These are phyloP conservation scores for Phialemoniopsis sp. DNA, from an alignment of 2,329 filamentous ascomycete species.

Conservation along the genomic window DNA sequence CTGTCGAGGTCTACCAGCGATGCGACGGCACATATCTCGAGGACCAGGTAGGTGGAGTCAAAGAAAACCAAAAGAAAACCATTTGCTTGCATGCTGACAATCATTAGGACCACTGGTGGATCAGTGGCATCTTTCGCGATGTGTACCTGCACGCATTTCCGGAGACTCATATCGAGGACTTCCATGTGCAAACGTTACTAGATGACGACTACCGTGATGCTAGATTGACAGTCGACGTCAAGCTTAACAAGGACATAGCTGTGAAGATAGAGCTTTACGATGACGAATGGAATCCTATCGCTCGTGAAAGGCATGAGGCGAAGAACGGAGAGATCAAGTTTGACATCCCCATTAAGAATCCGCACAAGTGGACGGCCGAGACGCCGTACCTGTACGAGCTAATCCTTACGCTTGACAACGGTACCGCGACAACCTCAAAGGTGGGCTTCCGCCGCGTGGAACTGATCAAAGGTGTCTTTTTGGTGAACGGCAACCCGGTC, in stretches of 20 bases:
- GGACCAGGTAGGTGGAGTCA: conserved; percentile 42
- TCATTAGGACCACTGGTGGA: conserved; percentile 60
- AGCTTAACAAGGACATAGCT: conserved; percentile 21
- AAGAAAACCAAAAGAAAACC: not conserved
- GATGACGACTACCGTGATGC: conserved; percentile 42
- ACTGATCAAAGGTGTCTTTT: conserved; percentile 65
- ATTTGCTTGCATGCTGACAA: conserved; percentile 19
- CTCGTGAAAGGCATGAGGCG: too few species aligned
- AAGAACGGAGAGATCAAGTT: conserved; percentile 7
- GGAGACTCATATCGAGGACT: conserved; percentile 20
- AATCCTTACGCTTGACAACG: conserved; percentile 15
- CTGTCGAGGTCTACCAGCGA: conserved; percentile 66
- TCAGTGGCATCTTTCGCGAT: conserved; percentile 65
- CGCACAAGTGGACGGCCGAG: conserved; percentile 59
- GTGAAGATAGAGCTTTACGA: not conserved
- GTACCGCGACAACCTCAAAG: conserved; percentile 15
- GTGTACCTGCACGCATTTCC: conserved; percentile 63
- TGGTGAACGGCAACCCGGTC: conserved; percentile 94
- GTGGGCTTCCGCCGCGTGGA: conserved; percentile 51
- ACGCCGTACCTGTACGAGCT: conserved; percentile 51
- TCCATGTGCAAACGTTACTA: conserved; percentile 40
- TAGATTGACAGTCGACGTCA: conserved; percentile 29
- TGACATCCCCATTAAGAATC: conserved; percentile 31
- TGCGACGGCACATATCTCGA: conserved; percentile 69
- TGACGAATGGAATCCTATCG: too few species aligned